Conservation (phyloP, 257 asterid species). For the Plantago ovata region DNA sequence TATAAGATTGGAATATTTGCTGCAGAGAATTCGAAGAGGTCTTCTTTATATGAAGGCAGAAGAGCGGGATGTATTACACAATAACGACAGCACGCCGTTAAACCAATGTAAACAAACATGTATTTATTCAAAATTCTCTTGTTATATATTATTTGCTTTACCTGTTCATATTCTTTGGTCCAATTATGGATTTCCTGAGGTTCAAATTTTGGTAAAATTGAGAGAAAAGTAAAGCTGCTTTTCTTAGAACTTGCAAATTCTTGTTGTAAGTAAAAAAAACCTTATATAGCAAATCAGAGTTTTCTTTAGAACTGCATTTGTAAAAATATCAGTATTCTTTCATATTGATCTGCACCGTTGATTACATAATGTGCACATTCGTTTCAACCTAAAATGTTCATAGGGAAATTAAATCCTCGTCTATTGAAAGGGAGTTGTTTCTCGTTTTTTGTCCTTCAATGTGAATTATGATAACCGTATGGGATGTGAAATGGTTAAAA, state of each 20-base stretch:
- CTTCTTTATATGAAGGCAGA: slow-evolving; percentile 73
- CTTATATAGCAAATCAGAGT: too few species aligned
- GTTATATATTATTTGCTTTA: slow-evolving; percentile 1
- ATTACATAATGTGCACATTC: too few species aligned
- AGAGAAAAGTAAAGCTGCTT: background rate
- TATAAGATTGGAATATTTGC: slow-evolving; percentile 9
- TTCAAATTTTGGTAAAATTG: background rate
- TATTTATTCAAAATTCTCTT: background rate
- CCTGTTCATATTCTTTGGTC: slow-evolving; percentile 27
- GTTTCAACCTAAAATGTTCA: too few species aligned
- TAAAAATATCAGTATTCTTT: too few species aligned
- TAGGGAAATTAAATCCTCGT: too few species aligned
- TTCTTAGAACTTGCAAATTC: background rate
- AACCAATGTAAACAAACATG: background rate
- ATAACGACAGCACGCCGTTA: slow-evolving; percentile 12
- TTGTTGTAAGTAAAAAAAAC: slow-evolving; percentile 2
- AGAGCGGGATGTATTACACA: slow-evolving; percentile 67
- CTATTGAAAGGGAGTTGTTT: too few species aligned
- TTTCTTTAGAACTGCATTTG: too few species aligned
- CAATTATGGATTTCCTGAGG: background rate
- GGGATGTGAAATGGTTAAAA: too few species aligned
- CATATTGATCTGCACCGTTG: too few species aligned
- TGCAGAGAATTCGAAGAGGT: slow-evolving; percentile 71
- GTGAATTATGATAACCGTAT: too few species aligned
- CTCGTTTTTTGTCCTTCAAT: too few species aligned